Conservation (phyloP, 805 yeast genomes). For the Candida succiphila region DNA sequence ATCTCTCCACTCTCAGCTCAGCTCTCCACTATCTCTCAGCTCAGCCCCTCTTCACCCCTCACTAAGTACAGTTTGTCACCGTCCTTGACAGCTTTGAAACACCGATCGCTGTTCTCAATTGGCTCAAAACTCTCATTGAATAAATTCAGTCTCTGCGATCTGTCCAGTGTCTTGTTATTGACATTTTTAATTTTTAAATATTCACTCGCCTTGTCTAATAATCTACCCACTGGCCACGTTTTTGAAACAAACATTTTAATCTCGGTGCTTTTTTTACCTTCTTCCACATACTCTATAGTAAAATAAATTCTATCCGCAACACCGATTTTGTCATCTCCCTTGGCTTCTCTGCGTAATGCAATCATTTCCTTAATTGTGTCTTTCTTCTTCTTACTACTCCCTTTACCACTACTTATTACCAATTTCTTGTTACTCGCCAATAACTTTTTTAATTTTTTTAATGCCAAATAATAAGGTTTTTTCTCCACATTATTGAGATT, state of each 20-base stretch:
- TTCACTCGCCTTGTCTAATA: constrained; percentile 43
- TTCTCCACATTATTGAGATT: too few species aligned
- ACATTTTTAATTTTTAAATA: constrained; percentile 35
- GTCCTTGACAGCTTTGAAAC: too few species aligned
- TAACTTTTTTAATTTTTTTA: constrained; percentile 13
- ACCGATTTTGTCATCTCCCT: constrained; percentile 39
- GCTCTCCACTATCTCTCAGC: too few species aligned
- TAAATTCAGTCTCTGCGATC: too few species aligned
- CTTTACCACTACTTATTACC: constrained; percentile 1
- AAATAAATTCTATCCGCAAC: constrained; percentile 36
- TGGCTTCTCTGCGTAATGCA: constrained; percentile 33
- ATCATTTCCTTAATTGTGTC: constrained; percentile 18
- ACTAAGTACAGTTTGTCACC: constrained; percentile 46
- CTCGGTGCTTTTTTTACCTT: constrained; percentile 10
- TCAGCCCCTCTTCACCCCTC: too few species aligned
- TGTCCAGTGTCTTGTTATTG: constrained; percentile 35
- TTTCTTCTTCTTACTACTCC: constrained; percentile 2
- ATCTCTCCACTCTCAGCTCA: too few species aligned
- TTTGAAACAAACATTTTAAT: constrained; percentile 37
- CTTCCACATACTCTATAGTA: constrained; percentile 33
- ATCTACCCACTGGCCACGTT: constrained; percentile 51
- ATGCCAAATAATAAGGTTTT: constrained; percentile 7
- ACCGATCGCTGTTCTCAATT: too few species aligned
- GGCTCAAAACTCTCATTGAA: too few species aligned
- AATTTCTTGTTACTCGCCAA: constrained; percentile 1